These are phyloP conservation scores for Spizellomyces punctatus DNA, from an alignment of 192 early-diverging fungal genomes.

Conservation along the genomic window DNA sequence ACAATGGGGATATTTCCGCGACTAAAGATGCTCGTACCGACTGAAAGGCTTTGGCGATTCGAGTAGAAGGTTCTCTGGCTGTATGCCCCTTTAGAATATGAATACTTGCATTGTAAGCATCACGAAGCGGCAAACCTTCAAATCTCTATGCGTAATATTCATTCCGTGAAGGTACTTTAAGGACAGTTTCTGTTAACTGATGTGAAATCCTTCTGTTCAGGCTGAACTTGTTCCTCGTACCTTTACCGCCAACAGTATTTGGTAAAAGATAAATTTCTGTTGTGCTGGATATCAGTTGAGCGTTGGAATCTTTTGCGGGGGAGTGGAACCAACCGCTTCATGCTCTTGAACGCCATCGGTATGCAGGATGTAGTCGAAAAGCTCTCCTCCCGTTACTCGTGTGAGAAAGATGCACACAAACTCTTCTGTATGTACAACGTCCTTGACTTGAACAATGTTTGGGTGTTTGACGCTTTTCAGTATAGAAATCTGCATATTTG, in stretches of 20 bases:
- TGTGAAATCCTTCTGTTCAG: no score
- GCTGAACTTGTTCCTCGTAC: not conserved
- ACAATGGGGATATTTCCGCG: not conserved
- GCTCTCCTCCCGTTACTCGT: conserved; percentile 28
- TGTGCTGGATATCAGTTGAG: not conserved
- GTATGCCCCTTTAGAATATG: not conserved
- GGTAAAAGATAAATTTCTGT: conserved; percentile 38
- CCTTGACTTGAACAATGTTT: conserved; percentile 27
- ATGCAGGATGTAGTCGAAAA: conserved; percentile 28
- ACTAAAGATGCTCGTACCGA: conserved; percentile 15
- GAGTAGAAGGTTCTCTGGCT: conserved; percentile 35
- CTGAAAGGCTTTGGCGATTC: conserved; percentile 9
- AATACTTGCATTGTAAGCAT: no score
- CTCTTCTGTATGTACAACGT: conserved; percentile 12
- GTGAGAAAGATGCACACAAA: conserved; percentile 27
- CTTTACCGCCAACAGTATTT: conserved; percentile 58
- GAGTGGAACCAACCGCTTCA: conserved; percentile 13
- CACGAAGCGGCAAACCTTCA: conserved; percentile 53
- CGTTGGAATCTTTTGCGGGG: not conserved
- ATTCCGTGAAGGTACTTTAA: conserved; percentile 81
- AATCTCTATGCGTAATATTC: conserved; percentile 84
- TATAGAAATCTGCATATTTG: conserved; percentile 25
- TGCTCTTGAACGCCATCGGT: conserved; percentile 12
- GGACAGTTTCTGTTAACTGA: conserved; percentile 32
- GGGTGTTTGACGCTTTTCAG: conserved; percentile 30